Evolutionary conservation across 371 early-diverging fungal genomes (phyloP).

Genomic region (Mortierella sp.): DNA sequence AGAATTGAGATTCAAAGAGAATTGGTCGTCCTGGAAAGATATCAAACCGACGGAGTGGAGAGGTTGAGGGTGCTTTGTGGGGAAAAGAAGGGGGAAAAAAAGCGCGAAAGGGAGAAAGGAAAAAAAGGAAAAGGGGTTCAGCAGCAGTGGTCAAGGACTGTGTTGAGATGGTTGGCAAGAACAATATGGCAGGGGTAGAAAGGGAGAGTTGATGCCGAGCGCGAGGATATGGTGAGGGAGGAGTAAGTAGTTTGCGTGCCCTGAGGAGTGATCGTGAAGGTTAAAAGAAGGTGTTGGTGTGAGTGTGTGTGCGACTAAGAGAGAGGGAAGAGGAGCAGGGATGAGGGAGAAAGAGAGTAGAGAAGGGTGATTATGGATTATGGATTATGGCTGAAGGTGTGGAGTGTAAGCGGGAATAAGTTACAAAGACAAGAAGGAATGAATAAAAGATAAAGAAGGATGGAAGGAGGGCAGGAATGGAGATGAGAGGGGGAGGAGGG

Average conservation of each 20-base stretch:
- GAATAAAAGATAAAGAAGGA: background rate
- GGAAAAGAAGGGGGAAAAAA: background rate
- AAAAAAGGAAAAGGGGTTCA: background rate
- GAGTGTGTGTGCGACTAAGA: background rate
- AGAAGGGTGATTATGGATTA: background rate
- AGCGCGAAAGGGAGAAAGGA: background rate
- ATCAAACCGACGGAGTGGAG: background rate
- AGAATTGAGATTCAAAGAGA: background rate
- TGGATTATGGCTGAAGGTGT: background rate
- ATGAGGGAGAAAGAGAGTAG: background rate
- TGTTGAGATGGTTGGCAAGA: background rate
- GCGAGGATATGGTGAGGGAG: background rate
- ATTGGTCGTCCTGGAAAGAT: constrained; percentile 13
- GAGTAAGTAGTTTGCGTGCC: background rate
- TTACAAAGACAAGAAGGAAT: background rate
- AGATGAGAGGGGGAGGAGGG: background rate
- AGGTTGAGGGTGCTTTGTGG: background rate
- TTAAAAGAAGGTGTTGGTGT: background rate
- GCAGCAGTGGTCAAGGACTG: background rate
- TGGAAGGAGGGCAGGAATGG: background rate
- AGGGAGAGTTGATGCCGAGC: background rate
- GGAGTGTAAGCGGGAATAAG: background rate
- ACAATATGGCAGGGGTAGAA: background rate
- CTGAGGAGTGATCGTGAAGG: constrained; percentile 2
- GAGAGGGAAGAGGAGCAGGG: background rate